Conservation (phyloP, 2,329 filamentous ascomycete genomes). For the Sporothrix brasiliensis region DNA sequence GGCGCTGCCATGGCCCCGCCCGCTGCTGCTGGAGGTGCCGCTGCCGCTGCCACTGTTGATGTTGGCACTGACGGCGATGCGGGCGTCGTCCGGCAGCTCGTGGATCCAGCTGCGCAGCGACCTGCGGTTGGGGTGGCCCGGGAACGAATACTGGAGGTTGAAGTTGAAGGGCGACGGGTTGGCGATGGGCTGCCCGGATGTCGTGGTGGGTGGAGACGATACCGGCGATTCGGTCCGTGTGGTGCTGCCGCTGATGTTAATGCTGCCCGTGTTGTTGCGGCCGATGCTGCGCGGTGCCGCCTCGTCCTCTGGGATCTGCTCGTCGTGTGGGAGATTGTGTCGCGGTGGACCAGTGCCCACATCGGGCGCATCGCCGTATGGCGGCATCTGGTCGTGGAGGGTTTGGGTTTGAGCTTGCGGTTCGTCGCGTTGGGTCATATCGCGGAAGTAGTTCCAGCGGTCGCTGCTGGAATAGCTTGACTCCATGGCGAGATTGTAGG, state of each 20-base stretch:
- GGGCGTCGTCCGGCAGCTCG: conserved; percentile 23
- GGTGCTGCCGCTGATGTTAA: neutral
- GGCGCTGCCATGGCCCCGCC: neutral
- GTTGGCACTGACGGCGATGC: neutral
- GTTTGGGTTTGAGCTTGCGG: neutral
- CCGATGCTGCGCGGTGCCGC: neutral
- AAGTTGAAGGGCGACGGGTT: conserved; percentile 15
- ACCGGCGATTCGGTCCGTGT: neutral
- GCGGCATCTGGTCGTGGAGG: neutral
- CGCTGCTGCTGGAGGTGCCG: neutral
- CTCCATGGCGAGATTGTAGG: neutral
- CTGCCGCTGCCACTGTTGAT: neutral
- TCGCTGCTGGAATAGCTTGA: neutral
- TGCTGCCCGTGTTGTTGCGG: conserved; percentile 1
- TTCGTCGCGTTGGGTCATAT: neutral
- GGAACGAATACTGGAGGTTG: conserved; percentile 4
- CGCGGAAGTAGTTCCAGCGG: conserved; percentile 25
- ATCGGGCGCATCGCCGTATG: conserved; percentile 1
- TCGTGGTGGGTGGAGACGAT: neutral
- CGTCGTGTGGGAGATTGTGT: neutral
- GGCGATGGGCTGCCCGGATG: neutral
- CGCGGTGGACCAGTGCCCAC: neutral
- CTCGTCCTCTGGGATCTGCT: neutral
- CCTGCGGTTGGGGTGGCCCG: neutral
- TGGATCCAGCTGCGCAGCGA: conserved; percentile 26